Evolutionary conservation across 1,284 basidiomycete species (phyloP).

Genomic region (Trichosporon sp.): DNA sequence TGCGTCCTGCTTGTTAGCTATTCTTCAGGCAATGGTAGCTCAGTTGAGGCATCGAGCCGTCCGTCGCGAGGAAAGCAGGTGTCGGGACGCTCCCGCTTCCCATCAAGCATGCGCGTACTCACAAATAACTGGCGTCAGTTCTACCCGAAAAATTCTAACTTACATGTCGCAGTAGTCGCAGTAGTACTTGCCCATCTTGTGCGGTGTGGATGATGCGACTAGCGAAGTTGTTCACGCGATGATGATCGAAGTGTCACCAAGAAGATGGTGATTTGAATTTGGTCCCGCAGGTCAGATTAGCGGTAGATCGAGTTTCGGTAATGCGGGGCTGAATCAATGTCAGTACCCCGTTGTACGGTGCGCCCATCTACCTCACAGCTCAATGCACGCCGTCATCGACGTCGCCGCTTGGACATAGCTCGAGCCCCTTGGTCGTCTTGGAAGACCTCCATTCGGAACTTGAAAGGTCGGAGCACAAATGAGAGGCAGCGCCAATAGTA

Average conservation of each 20-base stretch:
- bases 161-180: slow-evolving; percentile 56
- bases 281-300: neutral
- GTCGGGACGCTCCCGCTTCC: too few relatives aligned
- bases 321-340: neutral
- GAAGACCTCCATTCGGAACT: too few relatives aligned
- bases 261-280: neutral
- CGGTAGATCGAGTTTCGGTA: neutral
- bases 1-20: slow-evolving; percentile 28
- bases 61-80: neutral
- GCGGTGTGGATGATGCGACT: neutral
- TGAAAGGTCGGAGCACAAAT: neutral
- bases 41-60: too few relatives aligned
- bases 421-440: too few relatives aligned
- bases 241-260: slow-evolving; percentile 1
- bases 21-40: neutral
- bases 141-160: slow-evolving; percentile 3
- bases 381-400: neutral
- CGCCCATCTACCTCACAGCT: neutral
- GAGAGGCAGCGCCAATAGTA: neutral
- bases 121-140: slow-evolving; percentile 54
- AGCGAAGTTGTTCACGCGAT: slow-evolving; percentile 5
- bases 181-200: slow-evolving; percentile 49
- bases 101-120: slow-evolving; percentile 10
- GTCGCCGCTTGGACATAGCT: too few relatives aligned
- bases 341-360: neutral